Percentiles rank a stretch among this genome's conserved stretches.
Conservation (phyloP, 2,329 filamentous ascomycete species). For the Hypoxylon sp. region DNA sequence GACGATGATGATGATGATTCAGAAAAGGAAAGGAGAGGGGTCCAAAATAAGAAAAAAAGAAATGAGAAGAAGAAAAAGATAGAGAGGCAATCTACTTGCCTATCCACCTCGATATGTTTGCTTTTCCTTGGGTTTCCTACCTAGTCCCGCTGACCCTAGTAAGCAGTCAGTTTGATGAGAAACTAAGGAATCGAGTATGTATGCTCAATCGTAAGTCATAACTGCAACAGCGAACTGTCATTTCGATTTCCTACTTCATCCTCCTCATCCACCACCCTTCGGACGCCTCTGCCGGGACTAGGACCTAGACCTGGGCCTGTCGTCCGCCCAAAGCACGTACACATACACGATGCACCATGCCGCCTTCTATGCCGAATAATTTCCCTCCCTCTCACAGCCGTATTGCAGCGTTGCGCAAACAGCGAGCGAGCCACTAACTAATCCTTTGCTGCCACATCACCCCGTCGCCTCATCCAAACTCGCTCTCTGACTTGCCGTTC, state of each 20-base stretch:
- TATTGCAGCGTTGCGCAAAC: slow-evolving; percentile 45
- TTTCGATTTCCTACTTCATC: slow-evolving; percentile 29
- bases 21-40: slow-evolving; percentile 4
- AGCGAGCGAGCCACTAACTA: slow-evolving; percentile 40
- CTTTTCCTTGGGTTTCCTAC: slow-evolving; percentile 24
- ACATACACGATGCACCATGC: slow-evolving; percentile 47
- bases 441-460: slow-evolving; percentile 45
- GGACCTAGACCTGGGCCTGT: slow-evolving; percentile 19
- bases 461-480: slow-evolving; percentile 33
- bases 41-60: slow-evolving; percentile 1
- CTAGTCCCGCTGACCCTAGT: slow-evolving; percentile 26
- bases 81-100: slow-evolving; percentile 24
- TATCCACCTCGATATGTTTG: slow-evolving; percentile 27
- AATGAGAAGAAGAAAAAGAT: too few species aligned
- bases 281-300: slow-evolving; percentile 3
- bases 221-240: slow-evolving; percentile 24
- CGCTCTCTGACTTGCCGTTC: slow-evolving; percentile 20
- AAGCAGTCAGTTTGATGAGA: slow-evolving; percentile 29
- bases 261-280: slow-evolving; percentile 18
- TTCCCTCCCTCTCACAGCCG: slow-evolving; percentile 45
- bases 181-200: slow-evolving; percentile 23
- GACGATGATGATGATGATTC: slow-evolving; percentile 11
- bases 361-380: slow-evolving; percentile 44
- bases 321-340: slow-evolving; percentile 33
- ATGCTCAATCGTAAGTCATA: slow-evolving; percentile 27